A percentile compares a stretch with the other conserved stretches of the same genome.
These are phyloP conservation scores for Eucalyptus albens DNA, from an alignment of 345 rosid species.

Conservation along the genomic window DNA sequence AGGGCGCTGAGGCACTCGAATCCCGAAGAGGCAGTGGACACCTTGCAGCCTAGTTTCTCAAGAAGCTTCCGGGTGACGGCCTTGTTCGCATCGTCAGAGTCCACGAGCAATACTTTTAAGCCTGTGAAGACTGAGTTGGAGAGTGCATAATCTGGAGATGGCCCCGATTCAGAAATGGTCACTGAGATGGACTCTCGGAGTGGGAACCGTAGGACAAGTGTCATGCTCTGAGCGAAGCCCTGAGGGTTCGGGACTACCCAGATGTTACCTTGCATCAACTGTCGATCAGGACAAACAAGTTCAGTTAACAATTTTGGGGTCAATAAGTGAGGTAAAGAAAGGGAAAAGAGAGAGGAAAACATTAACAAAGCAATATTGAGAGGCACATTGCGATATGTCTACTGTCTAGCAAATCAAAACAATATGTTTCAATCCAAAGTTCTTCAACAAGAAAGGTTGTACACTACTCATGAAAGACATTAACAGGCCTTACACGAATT, in stretches of 20 bases:
- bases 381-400: neutral
- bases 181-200: slow-evolving; percentile 27
- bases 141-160: slow-evolving; percentile 38
- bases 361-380: neutral
- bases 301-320: neutral
- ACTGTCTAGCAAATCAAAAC: neutral
- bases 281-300: neutral
- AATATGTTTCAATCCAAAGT: neutral
- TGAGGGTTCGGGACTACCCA: slow-evolving; percentile 46
- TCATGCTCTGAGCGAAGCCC: slow-evolving; percentile 62
- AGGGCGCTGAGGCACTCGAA: slow-evolving; percentile 55
- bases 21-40: slow-evolving; percentile 59
- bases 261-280: slow-evolving; percentile 90
- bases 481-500: neutral
- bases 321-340: neutral
- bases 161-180: slow-evolving; percentile 27
- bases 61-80: slow-evolving; percentile 72
- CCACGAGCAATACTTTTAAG: slow-evolving; percentile 63
- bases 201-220: slow-evolving; percentile 60
- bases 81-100: slow-evolving; percentile 60
- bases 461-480: neutral
- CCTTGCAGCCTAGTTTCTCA: slow-evolving; percentile 78
- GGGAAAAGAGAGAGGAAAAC: neutral
- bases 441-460: neutral
- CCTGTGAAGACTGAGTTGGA: slow-evolving; percentile 56